Evolutionary conservation across 1,284 basidiomycete species (phyloP).

Genomic region (Retiboletus flavoniger): DNA sequence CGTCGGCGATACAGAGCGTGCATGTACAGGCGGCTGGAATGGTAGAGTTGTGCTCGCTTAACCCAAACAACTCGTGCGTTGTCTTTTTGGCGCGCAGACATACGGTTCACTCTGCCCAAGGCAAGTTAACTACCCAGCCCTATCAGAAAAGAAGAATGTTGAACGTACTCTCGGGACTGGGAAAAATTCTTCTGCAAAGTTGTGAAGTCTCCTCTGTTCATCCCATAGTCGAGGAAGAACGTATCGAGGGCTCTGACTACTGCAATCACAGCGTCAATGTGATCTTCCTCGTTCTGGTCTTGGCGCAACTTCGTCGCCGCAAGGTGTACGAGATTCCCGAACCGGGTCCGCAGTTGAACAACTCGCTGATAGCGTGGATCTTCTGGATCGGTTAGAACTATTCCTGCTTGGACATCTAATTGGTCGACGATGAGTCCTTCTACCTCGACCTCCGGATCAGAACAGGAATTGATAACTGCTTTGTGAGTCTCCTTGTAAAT

Average conservation of each 20-base stretch:
- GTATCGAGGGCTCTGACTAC: slow-evolving; percentile 73
- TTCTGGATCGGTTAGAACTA: slow-evolving; percentile 74
- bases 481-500: slow-evolving; percentile 62
- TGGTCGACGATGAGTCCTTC: slow-evolving; percentile 63
- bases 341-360: slow-evolving; percentile 58
- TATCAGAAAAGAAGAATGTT: not conserved
- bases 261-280: slow-evolving; percentile 84
- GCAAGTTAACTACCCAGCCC: not conserved
- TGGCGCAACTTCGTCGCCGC: slow-evolving; percentile 69
- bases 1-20: slow-evolving; percentile 81
- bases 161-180: slow-evolving; percentile 65
- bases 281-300: slow-evolving; percentile 71
- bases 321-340: slow-evolving; percentile 68
- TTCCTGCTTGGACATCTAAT: slow-evolving; percentile 68
- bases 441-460: slow-evolving; percentile 61
- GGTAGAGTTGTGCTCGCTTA: slow-evolving; percentile 78
- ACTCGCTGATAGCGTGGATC: slow-evolving; percentile 77
- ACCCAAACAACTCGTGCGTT: slow-evolving; percentile 76
- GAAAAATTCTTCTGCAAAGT: slow-evolving; percentile 67
- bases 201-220: slow-evolving; percentile 58
- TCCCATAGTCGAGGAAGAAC: slow-evolving; percentile 72
- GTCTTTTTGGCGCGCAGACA: slow-evolving; percentile 71
- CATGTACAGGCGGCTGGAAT: slow-evolving; percentile 71
- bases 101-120: slow-evolving; percentile 54
- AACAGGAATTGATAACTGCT: slow-evolving; percentile 52